Evolutionary conservation across 352 stramenopile genomes (phyloP), one percentile per base, ranked within the genome.

Genomic region (Globisporangium viniferum): DNA sequence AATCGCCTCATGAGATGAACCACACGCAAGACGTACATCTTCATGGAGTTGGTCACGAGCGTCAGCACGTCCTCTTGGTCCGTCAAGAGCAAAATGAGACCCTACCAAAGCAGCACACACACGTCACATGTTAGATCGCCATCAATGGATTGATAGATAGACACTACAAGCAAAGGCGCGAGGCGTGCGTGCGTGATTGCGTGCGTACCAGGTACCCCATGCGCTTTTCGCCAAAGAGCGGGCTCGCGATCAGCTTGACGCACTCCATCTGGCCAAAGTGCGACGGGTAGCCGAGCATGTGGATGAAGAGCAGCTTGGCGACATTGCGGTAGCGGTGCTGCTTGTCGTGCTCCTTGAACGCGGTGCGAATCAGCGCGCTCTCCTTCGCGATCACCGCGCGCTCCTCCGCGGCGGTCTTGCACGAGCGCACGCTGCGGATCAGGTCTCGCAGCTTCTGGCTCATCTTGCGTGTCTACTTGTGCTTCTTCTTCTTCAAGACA

Each of bases 211-310:
- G 78, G 71, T 99, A 99, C 62, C 97, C 98, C 84, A 99, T 99
- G 68, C 98, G 89, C 78, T 99, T 99, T 78, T 99, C 98, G n/a
- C 92, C 91, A 75, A 99, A 99, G 75, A 98, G 94, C 33, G 95
- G 97, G 53, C 94, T 99, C 14, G 98, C 98, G 70, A 99, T 99
- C 41, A 99, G 87, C 84, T 99, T 99, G 67, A 99, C 92, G 78
- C 97, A 99, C 83, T 99, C 98, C 86, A 99, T 98, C 79, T 99
- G 98, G 39, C 98, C 98, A 81, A 99, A 99, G 80, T 99, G 97
- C 62, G 95, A 99, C 59, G 98, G 97, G 78, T 99, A 99, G n/a
- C 98, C 98, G 27, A 99, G 84, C 97, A 99, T 99, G 87, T 99
- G 98, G 81, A 99, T 99, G 78, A 99, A 99, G 4, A 99, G 84